Conservation (phyloP, 1,284 basidiomycete species). For the Pseudozyma tsukubaensis region DNA sequence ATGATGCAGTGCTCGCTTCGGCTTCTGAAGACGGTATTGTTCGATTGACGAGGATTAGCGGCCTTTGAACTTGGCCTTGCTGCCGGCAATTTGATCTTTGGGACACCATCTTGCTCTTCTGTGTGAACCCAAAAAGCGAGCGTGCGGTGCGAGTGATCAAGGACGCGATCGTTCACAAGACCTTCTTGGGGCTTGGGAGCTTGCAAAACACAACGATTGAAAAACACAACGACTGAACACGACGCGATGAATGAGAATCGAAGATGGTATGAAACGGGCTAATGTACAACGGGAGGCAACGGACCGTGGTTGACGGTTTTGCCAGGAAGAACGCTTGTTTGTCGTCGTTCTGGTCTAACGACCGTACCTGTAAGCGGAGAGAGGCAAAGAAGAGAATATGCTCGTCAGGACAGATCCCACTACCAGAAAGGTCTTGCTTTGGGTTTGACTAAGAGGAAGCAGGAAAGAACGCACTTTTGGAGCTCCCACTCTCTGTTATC, state of each 20-base stretch:
- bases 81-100: no score
- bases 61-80: no score
- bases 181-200: no score
- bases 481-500: constrained; percentile 91
- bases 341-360: constrained; percentile 21
- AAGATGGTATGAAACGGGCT: constrained; percentile 13
- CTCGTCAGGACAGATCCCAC: background rate
- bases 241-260: background rate
- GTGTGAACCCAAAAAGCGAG: background rate
- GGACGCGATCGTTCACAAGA: no score
- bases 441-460: background rate
- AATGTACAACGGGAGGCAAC: constrained; percentile 23
- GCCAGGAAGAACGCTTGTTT: no score
- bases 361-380: constrained; percentile 31
- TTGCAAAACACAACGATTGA: no score
- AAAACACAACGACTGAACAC: background rate
- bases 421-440: no score
- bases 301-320: background rate
- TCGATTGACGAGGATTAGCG: constrained; percentile 33
- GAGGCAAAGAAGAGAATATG: background rate
- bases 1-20: constrained; percentile 49
- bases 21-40: constrained; percentile 57
- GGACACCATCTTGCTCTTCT: no score
- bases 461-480: constrained; percentile 79
- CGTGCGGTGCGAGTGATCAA: no score